Conservation (phyloP, 768 basidiomycete species). For the Lyophyllum atratum region DNA sequence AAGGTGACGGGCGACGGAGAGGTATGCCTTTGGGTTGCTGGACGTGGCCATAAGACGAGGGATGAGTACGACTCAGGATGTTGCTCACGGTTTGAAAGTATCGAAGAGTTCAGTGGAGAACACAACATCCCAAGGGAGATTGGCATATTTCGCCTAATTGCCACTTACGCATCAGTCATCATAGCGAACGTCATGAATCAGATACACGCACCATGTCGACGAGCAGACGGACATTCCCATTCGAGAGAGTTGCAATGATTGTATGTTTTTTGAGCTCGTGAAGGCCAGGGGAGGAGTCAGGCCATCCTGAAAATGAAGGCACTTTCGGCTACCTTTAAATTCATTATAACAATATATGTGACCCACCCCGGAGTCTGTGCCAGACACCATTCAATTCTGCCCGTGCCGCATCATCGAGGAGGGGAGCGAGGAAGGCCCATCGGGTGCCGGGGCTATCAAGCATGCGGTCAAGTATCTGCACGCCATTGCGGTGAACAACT, state of each 20-base stretch:
- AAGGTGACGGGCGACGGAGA: constrained; percentile 50
- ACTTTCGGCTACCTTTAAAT: not conserved
- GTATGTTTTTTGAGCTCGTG: constrained; percentile 49
- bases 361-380: constrained; percentile 59
- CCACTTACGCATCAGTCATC: not conserved
- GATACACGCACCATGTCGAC: constrained; percentile 55
- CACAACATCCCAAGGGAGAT: constrained; percentile 64
- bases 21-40: constrained; percentile 56
- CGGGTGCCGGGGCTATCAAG: constrained; percentile 38
- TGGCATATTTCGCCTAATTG: constrained; percentile 57
- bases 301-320: constrained; percentile 47
- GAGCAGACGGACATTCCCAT: constrained; percentile 63
- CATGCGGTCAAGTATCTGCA: constrained; percentile 59
- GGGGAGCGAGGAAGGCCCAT: constrained; percentile 50
- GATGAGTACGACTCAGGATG: not conserved
- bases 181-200: not conserved
- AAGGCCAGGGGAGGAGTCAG: constrained; percentile 53
- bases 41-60: not conserved
- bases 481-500: too few species aligned
- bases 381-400: constrained; percentile 50
- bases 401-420: constrained; percentile 47
- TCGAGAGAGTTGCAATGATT: constrained; percentile 58
- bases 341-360: not conserved
- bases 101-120: constrained; percentile 62
- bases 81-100: constrained; percentile 64